A percentile compares a stretch with the other conserved stretches of the same genome.
Conservation (phyloP, 2,329 filamentous ascomycete genomes). For the Botrytis byssoidea region DNA sequence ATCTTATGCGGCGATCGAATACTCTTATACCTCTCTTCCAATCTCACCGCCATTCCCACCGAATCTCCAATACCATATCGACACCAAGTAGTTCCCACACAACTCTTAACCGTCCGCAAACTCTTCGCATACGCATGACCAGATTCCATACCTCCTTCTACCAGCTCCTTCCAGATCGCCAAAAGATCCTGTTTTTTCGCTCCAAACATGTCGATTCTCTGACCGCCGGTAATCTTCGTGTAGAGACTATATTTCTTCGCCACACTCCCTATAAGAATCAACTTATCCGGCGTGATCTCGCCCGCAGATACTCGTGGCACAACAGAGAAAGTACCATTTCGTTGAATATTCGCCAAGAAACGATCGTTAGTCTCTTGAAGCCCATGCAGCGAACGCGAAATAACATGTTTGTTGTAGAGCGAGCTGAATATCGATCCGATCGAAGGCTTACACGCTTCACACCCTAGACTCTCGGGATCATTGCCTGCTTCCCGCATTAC, state of each 20-base stretch:
- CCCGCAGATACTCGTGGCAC: constrained; percentile 79
- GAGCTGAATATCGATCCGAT: constrained; percentile 78
- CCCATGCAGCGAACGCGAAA: constrained; percentile 67
- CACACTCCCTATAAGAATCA: constrained; percentile 79
- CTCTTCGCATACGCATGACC: constrained; percentile 91
- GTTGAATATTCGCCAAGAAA: constrained; percentile 85
- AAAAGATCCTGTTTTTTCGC: constrained; percentile 83
- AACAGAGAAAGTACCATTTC: constrained; percentile 88
- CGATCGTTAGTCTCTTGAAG: constrained; percentile 90
- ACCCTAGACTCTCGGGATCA: constrained; percentile 70
- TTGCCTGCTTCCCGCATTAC: constrained; percentile 79
- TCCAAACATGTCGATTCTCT: constrained; percentile 91
- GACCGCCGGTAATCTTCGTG: constrained; percentile 88
- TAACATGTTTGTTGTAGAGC: constrained; percentile 79
- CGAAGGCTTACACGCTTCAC: constrained; percentile 82
- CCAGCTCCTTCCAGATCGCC: constrained; percentile 75
- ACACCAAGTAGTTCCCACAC: constrained; percentile 90
- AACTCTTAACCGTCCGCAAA: constrained; percentile 85
- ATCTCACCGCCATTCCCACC: constrained; percentile 82
- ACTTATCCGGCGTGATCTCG: constrained; percentile 83
- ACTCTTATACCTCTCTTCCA: constrained; percentile 90
- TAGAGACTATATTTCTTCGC: constrained; percentile 83
- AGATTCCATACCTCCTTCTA: constrained; percentile 84
- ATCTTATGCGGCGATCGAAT: constrained; percentile 87
- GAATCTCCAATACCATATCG: constrained; percentile 85